Base-by-base conservation (phyloP, 768 basidiomycete genomes). In the Trametes meyenii region DNA sequence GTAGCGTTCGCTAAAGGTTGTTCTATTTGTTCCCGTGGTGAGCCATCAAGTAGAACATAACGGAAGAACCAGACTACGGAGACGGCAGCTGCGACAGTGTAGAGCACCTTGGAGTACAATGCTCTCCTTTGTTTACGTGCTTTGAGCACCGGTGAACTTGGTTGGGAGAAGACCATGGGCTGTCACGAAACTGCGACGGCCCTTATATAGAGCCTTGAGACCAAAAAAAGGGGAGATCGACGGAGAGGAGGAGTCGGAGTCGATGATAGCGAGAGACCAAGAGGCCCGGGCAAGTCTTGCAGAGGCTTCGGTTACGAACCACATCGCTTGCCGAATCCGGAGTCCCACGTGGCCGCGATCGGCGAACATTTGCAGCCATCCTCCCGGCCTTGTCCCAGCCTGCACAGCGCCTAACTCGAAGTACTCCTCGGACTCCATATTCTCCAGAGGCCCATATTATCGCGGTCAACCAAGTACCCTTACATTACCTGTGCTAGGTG, bases 101-200 rank as follows among this genome's bases (percentile, higher is more conserved):
- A 64, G 42, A 64, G 40, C 43, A 58, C 35, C 19, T 23, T 48
- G 1, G 63, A 57, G 35, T 60, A 58, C 10, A 64, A 55, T 24
- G 29, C 36, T 3, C 29, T 46, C 11, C 48, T 45, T 12, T 61
- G 55, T 19, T 51, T 36, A 1, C 55, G 59, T 2, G 63, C 63
- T n/a, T 64, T 64, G 26, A 61, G 59, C 11, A 64, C 40, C 16
- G 63, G 63, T 24, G 63, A 64, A 40, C 63, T 64, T n/a, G 63
- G 63, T 8, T 60, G 63, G 17, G 42, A 61, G 36, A 58, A 49
- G 24, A 26, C 8, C 54, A 60, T 40, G 13, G 21, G 23, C 11
- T 10, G 48, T n/a, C 3, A 29, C 26, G 7, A 3, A 1, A 21
- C 17, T 6, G 17, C 2, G 5, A 40, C 23, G 17, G 5, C 3